Conservation (phyloP, 2,329 filamentous ascomycete genomes). For the Emmonsia crescens region DNA sequence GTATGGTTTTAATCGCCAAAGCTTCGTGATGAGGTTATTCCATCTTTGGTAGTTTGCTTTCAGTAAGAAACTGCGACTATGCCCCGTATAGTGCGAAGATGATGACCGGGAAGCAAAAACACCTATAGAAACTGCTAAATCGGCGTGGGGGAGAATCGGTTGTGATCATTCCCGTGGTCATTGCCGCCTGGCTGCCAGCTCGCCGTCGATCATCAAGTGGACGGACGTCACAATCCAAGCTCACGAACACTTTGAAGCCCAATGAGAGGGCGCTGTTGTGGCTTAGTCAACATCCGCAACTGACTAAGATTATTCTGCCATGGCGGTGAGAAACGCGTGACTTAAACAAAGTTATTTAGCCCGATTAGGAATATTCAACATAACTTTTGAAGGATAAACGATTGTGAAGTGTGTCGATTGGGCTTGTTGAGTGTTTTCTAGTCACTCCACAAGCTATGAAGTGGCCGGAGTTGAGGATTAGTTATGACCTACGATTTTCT, state of each 20-base stretch:
- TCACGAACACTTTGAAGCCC: not conserved
- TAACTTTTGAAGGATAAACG: not conserved
- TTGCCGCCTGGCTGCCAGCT: not conserved
- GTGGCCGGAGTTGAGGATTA: not conserved
- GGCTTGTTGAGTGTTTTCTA: not conserved
- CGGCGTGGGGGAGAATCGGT: not conserved
- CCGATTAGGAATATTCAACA: not conserved
- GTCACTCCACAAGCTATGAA: not conserved
- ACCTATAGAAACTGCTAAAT: not conserved
- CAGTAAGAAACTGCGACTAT: not conserved
- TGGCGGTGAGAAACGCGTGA: slow-evolving; percentile 7
- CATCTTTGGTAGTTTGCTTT: not conserved
- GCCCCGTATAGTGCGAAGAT: not conserved
- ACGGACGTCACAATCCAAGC: slow-evolving; percentile 7
- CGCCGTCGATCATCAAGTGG: not conserved
- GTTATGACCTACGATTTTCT: not conserved
- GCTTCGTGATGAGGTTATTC: not conserved
- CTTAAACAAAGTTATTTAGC: not conserved
- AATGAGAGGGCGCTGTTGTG: not conserved
- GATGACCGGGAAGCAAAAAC: not conserved
- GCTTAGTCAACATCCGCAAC: not conserved
- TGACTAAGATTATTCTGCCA: slow-evolving; percentile 2
- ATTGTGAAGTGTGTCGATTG: not conserved
- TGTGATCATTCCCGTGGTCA: not conserved
- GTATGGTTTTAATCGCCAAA: not conserved